Evolutionary conservation across 345 rosid genomes (phyloP), one percentile per base, ranked within the genome.

Genomic region (Orychophragmus violaceus): DNA sequence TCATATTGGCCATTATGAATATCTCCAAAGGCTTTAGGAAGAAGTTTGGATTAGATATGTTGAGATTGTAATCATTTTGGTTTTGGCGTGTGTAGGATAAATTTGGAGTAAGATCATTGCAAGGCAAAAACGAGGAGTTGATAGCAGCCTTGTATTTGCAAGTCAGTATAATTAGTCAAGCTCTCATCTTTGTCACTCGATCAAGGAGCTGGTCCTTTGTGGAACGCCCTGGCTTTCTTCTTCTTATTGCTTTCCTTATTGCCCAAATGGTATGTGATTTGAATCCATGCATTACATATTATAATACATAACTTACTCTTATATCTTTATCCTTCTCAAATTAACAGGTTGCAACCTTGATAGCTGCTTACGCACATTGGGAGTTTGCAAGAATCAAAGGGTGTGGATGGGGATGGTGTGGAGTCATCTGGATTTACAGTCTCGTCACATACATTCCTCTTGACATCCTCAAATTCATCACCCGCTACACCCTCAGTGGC

Each of bases 401-500:
- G 0, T 75, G 86, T 10, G 96, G 97, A 25, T 88, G 97, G 97
- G 93, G 96, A 78, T 91, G 97, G 97, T 91, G 87, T 42, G 96
- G 91, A 59, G 85, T 91, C 9, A 74, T 91, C 3, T 88, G 97
- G 97, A 35, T 88, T 14, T 91, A 83, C 73, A 88, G 91, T 74
- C 22, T 91, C 10, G 25, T 91, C 72, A 83, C 85, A 56, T 91
- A 91, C 66, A 33, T 91, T 45, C 97, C 97, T 55, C 79, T 91
- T 12, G 97, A 91, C 63, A 1, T 88, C 17, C 80, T 91, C 54
- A 88, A 91, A 82, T 86, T 91, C 82, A 73, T 82, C 23, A 81
- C 76, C 46, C 81, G 87, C 6, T 91, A 86, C 54, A 54, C 78
- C 18, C 72, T 88, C 78, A 86, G 83, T 48, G 96, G 97, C 58